Percentiles rank a stretch among this genome's conserved stretches.
phyloP scores from a whole-genome alignment of 768 basidiomycete species.

The Phylloporus sp. region DNA sequence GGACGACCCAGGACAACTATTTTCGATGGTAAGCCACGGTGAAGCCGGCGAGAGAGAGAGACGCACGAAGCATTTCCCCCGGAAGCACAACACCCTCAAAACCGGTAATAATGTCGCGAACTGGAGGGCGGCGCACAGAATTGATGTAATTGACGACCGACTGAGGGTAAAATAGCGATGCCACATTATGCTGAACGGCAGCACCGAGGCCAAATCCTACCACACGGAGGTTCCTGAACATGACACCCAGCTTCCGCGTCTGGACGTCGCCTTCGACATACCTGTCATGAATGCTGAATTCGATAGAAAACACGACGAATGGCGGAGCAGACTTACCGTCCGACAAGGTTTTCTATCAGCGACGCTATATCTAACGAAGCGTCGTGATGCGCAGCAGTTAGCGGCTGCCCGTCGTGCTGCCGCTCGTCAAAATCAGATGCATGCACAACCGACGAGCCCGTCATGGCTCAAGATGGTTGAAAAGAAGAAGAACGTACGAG shows the following conservation, averaged over 20 bases:
- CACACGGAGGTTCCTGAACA: constrained; percentile 49
- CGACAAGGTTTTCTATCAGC: constrained; percentile 13
- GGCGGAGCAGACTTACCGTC: constrained; percentile 1
- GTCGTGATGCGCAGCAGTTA: neutral
- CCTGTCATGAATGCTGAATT: constrained; percentile 19
- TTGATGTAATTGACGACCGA: constrained; percentile 37
- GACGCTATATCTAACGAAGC: constrained; percentile 9
- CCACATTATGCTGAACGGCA: constrained; percentile 46
- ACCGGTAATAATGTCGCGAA: constrained; percentile 55
- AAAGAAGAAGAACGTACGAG: too few relatives aligned
- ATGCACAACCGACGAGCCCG: neutral
- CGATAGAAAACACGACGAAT: neutral
- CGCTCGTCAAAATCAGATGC: neutral
- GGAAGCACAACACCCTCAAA: constrained; percentile 63
- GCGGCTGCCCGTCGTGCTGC: neutral
- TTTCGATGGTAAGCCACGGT: neutral
- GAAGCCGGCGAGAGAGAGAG: constrained; percentile 22
- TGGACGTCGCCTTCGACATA: constrained; percentile 29
- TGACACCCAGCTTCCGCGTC: constrained; percentile 43
- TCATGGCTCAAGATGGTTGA: neutral
- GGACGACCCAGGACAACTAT: constrained; percentile 81
- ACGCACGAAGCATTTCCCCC: constrained; percentile 71
- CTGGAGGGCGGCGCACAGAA: constrained; percentile 51
- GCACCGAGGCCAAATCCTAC: constrained; percentile 42
- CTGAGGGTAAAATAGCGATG: constrained; percentile 46